phyloP scores from a whole-genome alignment of 1,139 yeast genomes.

The Starmera stellimalicola region DNA sequence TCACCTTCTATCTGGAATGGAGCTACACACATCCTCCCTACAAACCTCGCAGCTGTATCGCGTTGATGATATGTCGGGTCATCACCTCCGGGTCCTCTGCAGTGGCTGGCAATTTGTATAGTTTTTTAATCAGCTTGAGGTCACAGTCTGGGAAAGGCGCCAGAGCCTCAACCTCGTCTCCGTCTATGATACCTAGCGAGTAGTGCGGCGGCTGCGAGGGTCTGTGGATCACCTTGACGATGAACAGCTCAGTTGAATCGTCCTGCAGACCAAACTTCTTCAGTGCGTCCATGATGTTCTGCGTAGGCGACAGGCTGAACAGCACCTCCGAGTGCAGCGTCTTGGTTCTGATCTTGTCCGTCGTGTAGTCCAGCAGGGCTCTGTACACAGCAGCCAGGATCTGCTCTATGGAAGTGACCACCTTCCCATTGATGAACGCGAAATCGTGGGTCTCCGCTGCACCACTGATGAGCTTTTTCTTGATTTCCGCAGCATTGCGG shows the following conservation, averaged over 20 bases:
- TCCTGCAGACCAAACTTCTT: conserved; percentile 37
- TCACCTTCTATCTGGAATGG: too few relatives aligned
- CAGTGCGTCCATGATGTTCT: conserved; percentile 38
- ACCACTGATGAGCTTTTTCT: conserved; percentile 27
- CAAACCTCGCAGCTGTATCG: too few relatives aligned
- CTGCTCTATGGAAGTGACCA: conserved; percentile 38
- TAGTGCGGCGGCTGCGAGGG: conserved; percentile 11
- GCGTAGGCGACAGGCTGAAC: conserved; percentile 41
- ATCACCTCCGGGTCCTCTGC: background rate
- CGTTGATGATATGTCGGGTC: background rate
- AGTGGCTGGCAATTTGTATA: background rate
- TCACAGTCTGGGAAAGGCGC: background rate
- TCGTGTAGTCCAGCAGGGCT: conserved; percentile 33
- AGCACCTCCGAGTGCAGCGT: conserved; percentile 44
- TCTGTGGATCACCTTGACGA: conserved; percentile 25
- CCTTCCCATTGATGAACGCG: conserved; percentile 39
- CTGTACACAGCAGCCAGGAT: conserved; percentile 39
- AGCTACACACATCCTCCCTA: too few relatives aligned
- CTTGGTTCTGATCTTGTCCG: conserved; percentile 35
- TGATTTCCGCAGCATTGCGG: conserved; percentile 30
- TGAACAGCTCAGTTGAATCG: conserved; percentile 24
- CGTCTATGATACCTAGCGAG: conserved; percentile 21
- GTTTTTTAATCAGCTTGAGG: background rate
- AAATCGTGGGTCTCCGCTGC: conserved; percentile 27
- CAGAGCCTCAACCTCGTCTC: conserved; percentile 22